Evolutionary conservation across 129 eudicot genomes (phyloP), one percentile per base, ranked within the genome.

Genomic region (Deinandra increscens): DNA sequence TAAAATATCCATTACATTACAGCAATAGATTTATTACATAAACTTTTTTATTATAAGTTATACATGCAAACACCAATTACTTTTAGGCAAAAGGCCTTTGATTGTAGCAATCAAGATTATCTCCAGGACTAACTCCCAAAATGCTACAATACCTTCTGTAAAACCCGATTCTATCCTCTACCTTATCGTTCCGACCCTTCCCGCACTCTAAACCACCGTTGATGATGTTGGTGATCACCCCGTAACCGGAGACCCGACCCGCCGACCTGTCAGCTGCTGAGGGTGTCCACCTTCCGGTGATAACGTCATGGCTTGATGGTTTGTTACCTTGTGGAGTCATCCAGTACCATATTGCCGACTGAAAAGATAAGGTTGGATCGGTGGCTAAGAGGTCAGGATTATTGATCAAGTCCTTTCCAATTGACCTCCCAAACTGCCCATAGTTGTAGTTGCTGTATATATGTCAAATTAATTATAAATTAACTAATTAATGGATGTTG

Each of bases 261-360:
- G 88, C 84, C 33, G 88, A 51, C 15, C 37, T 62, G 55, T 83
- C 88, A 2, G 82, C 77, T 12, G 74, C 75, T 0, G 88, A 71
- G 4, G 88, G 88, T 2, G 58, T 83, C 88, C 88, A 83, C 44
- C 63, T 45, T 29, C 80, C 71, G 2, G 77, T 79, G 70, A 82
- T 79, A 7, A 82, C 90, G 6, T 79, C 79, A 44, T 85, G 90
- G 84, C 87, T 75, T 10, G 90, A 85, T 11, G 90, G 87, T 64
- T 79, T 85, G 76, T 76, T 64, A 10, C 14, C 36, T 29, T 82
- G 87, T 18, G 87, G 76, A 56, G 84, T 85, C 90, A 82, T 85
- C 90, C 90, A 85, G 65, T 69, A 85, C 87, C 90, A 85, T 63
- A 85, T 59, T 9, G 90, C 87, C 14, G 90, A 79, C 74, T 69